Percentiles rank a stretch among this genome's conserved stretches.
phyloP scores from a whole-genome alignment of 2,329 filamentous ascomycete genomes.

The Diplodia intermedia region DNA sequence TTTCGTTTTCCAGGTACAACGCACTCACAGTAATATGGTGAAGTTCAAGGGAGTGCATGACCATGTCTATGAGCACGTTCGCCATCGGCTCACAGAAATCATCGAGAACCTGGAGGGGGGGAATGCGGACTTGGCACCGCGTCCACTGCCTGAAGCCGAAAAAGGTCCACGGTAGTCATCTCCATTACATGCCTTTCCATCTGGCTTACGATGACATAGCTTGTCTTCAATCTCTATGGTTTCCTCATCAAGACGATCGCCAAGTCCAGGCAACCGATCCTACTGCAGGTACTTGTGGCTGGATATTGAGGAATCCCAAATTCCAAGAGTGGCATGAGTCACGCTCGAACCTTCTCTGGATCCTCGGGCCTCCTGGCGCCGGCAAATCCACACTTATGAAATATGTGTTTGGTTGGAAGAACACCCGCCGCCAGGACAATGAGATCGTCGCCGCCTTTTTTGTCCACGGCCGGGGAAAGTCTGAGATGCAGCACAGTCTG shows the following conservation, averaged over 20 bases:
- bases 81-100: background rate
- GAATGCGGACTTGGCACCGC: background rate
- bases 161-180: background rate
- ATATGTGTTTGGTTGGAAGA: background rate
- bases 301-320: background rate
- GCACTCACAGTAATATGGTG: background rate
- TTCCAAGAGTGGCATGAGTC: background rate
- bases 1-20: background rate
- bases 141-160: background rate
- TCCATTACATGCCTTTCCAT: background rate
- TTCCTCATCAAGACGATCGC: background rate
- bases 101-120: background rate
- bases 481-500: background rate
- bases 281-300: background rate
- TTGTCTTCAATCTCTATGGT: background rate
- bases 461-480: background rate
- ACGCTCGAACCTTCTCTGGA: background rate
- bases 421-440: accelerated
- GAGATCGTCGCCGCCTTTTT: background rate
- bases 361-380: background rate
- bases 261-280: background rate
- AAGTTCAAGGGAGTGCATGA: background rate
- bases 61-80: background rate
- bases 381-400: background rate
- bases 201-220: background rate